Percentiles rank a stretch among this genome's conserved stretches.
Evolutionary conservation across 306 rosid genomes (phyloP).

Genomic region (Pterocarpus macrocarpus): DNA sequence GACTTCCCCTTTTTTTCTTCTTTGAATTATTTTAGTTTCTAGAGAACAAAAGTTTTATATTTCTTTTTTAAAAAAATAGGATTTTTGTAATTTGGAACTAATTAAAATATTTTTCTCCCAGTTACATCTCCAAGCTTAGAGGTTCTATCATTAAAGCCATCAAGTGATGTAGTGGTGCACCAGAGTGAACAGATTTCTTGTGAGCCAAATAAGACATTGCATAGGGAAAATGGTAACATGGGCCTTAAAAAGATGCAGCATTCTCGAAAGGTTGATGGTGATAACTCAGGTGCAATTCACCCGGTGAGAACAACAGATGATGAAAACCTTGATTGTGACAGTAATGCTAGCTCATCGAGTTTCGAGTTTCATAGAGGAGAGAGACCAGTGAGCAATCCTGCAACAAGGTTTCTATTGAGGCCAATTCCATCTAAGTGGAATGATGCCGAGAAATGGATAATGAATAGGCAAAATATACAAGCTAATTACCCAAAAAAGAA

Average conservation of each 20-base stretch:
- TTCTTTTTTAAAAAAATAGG: not conserved
- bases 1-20: not conserved
- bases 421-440: constrained; percentile 97
- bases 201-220: constrained; percentile 57
- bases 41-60: not conserved
- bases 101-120: constrained; percentile 50
- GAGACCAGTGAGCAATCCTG: constrained; percentile 63
- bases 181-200: constrained; percentile 45
- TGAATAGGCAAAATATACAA: constrained; percentile 72
- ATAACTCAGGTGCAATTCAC: constrained; percentile 72
- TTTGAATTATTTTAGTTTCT: not conserved
- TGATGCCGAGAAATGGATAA: constrained; percentile 96
- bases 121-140: constrained; percentile 74
- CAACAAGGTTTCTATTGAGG: constrained; percentile 67
- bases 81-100: constrained; percentile 39
- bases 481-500: constrained; percentile 61
- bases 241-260: constrained; percentile 60
- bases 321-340: constrained; percentile 88
- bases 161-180: constrained; percentile 43
- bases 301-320: constrained; percentile 71
- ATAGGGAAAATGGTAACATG: constrained; percentile 54
- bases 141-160: constrained; percentile 52
- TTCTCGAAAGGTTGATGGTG: constrained; percentile 56
- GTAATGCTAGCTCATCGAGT: constrained; percentile 95
- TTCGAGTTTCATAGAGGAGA: constrained; percentile 94